phyloP scores from a whole-genome alignment of 2,329 filamentous ascomycete species.

The Arthrocladium fulminans region DNA sequence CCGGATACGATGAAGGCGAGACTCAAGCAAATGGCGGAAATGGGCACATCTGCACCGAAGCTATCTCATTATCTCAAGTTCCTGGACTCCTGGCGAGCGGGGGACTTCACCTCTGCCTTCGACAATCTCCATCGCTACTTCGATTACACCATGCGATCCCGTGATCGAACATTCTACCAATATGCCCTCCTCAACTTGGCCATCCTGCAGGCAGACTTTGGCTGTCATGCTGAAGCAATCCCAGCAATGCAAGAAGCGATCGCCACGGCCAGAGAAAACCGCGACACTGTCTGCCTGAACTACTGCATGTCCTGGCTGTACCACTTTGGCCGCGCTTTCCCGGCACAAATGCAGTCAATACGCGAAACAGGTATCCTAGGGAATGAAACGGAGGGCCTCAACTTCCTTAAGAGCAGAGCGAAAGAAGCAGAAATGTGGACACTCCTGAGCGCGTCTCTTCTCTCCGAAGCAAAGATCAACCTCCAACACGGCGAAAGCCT shows the following conservation, averaged over 20 bases:
- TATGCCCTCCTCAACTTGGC: constrained; percentile 90
- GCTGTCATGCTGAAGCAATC: constrained; percentile 81
- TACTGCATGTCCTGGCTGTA: constrained; percentile 95
- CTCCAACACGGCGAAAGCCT: constrained; percentile 57
- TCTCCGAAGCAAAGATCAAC: constrained; percentile 76
- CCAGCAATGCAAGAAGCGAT: constrained; percentile 92
- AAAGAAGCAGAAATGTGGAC: constrained; percentile 80
- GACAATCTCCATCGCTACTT: constrained; percentile 92
- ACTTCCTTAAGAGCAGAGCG: constrained; percentile 76
- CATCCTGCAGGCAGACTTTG: constrained; percentile 90
- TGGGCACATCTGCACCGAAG: constrained; percentile 18
- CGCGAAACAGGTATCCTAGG: constrained; percentile 66
- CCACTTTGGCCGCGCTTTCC: constrained; percentile 81
- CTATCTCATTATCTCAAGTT: constrained; percentile 47
- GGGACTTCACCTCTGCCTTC: constrained; percentile 82
- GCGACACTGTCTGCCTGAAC: constrained; percentile 85
- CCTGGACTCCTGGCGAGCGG: constrained; percentile 82
- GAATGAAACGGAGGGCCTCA: constrained; percentile 69
- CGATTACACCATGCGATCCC: constrained; percentile 85
- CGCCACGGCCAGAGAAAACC: constrained; percentile 85
- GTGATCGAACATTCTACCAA: constrained; percentile 80
- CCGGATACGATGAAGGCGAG: constrained; percentile 64
- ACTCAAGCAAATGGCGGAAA: constrained; percentile 56
- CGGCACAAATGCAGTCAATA: constrained; percentile 60
- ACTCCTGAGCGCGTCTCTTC: constrained; percentile 69